Base-by-base conservation (phyloP, 805 yeast species). In the Wickerhamiella australiensis region DNA sequence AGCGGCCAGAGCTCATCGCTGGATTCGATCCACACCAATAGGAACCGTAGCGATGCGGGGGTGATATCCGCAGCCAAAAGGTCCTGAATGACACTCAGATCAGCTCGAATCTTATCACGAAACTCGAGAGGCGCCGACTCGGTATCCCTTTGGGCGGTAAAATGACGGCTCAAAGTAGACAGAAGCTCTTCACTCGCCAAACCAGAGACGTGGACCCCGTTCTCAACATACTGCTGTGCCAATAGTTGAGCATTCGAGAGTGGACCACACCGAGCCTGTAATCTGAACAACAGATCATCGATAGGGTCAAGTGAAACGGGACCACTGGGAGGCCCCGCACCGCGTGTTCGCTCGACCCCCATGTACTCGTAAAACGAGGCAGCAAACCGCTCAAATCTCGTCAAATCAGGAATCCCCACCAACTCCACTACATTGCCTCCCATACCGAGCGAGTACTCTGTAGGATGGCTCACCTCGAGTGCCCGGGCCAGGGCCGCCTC, bases 1-100 rank as follows among this genome's bases (percentile, higher is more conserved):
- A 62, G 51, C n/a, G 54, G 50, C 54, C 57, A 55, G 5, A 62
- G 54, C 22, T 63, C 66, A 9, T 50, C 58, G 18, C 40, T 35
- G 8, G 52, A 42, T n/a, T 37, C 33, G 8, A 55, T 50, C 56
- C 59, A 56, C n/a, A 54, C 50, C 17, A 62, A 52, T 43, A 62
- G 47, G 38, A 62, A 62, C 40, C 52, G 47, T 18, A 59, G 52
- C 4, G 54, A 48, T 2, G 56, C 55, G 1, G 62, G 59, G 3
- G 61, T 54, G 13, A 55, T 52, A 42, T 55, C 47, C 5, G 53
- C 48, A 2, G 43, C 49, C 27, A 59, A 42, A 26, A 57, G 42
- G n/a, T 49, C 49, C 3, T 56, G 49, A 35, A 57, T 51, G 15
- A 46, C 37, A 3, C 22, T 27, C 20, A 58, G 45, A 23, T 55